Evolutionary conservation across 805 yeast species (phyloP).

Genomic region (Metschnikowia santaceciliae): DNA sequence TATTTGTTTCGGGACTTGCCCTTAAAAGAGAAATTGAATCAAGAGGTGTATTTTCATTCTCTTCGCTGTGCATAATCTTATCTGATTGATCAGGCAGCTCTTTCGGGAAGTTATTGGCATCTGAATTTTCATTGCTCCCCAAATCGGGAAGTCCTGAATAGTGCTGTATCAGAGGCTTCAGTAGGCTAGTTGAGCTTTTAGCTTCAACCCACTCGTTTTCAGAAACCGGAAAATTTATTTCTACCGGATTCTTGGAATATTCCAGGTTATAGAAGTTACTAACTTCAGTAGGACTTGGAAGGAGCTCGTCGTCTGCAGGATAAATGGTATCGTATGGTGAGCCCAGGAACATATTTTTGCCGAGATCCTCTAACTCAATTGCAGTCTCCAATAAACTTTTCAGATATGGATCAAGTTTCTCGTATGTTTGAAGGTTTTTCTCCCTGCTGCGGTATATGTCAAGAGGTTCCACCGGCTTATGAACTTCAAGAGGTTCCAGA

Average conservation of each 20-base stretch:
- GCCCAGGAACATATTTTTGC: not conserved
- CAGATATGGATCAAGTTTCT: not conserved
- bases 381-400: not conserved
- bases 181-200: too few species aligned
- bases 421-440: not conserved
- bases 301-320: not conserved
- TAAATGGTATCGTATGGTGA: not conserved
- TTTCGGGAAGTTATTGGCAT: not conserved
- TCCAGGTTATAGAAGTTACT: not conserved
- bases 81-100: not conserved
- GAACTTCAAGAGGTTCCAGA: not conserved
- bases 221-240: too few species aligned
- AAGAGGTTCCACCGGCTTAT: not conserved
- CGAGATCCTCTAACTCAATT: not conserved
- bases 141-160: too few species aligned
- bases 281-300: not conserved
- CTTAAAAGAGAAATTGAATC: not conserved
- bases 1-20: not conserved
- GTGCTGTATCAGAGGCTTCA: too few species aligned
- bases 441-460: not conserved
- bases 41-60: not conserved
- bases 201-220: too few species aligned
- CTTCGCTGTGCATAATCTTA: not conserved
- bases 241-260: not conserved
- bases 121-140: too few species aligned